Evolutionary conservation across 2,329 filamentous ascomycete genomes (phyloP).

Genomic region (Talaromyces pinophilus): DNA sequence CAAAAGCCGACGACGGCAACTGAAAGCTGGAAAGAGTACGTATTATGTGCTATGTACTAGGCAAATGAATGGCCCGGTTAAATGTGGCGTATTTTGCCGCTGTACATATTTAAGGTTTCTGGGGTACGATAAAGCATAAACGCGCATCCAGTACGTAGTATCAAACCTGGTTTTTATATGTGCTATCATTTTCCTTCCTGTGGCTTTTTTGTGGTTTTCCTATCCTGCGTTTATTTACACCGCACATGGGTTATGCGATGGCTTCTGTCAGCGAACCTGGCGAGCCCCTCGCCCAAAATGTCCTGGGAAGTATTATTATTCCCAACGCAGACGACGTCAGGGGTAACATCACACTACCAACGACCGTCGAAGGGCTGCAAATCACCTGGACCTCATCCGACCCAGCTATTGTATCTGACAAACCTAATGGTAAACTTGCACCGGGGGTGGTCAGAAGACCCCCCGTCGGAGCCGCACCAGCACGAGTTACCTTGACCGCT

Average conservation of each 20-base stretch:
- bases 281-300: neutral
- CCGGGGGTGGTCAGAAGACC: neutral
- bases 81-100: neutral
- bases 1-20: too few relatives aligned
- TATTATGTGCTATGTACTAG: too few relatives aligned
- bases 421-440: neutral
- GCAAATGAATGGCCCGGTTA: neutral
- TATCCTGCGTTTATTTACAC: neutral
- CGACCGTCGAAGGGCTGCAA: neutral
- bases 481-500: conserved; percentile 2
- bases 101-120: neutral
- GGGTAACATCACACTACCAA: conserved; percentile 9
- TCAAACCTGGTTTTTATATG: neutral
- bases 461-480: neutral
- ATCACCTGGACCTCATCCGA: conserved; percentile 4
- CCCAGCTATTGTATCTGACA: conserved; percentile 3
- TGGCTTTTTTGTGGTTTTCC: neutral
- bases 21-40: too few relatives aligned
- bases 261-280: neutral
- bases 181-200: neutral
- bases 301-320: neutral
- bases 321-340: neutral
- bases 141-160: neutral
- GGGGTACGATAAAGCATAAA: neutral
- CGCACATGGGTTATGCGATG: neutral